Base-by-base conservation (phyloP, 2,329 filamentous ascomycete genomes). In the Coleophoma crateriformis region DNA sequence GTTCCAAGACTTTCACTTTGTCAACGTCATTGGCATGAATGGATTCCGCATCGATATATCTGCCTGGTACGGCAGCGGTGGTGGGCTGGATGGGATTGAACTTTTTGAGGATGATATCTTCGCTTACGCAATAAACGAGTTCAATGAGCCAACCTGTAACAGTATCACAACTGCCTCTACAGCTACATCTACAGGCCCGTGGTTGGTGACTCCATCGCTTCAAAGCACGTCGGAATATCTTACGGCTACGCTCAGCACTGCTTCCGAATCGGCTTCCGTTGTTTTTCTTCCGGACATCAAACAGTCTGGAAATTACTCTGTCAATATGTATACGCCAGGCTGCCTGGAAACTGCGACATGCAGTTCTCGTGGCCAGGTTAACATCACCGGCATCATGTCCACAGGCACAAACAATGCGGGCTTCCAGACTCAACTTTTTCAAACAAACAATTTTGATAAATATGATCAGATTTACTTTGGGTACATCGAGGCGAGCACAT, bases 381-480 rank as follows among this genome's bases (percentile, higher is more conserved):
- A 90, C 58, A 76, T 99, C 47, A 92, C 87, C 1, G 88, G 84
- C 33, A 77, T 76, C 20, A 83, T 94, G 73, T 78, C 82, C 3
- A 70, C 73, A 58, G 61, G 75, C 63, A 61, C 69, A 49, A 63
- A 68, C 59, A 54, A 55, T 46, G 64, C 67, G 34, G 73, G 79
- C 5, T 75, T 84, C 50, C 76, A 80, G 27, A 81, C 76, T 1
- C 77, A 79, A 0, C 71, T 96, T 7, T 95, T 80, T 64, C 94
- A 99, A 68, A 96, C 91, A 15, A 99, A 99, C 70, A 80, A 95
- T 65, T 95, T 85, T 66, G 92, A 97, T 73, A 99, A 99, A 68
- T 97, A 95, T 63, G 94, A 99, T 64, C 84, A 88, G 58, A 84
- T 99, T 51, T 96, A 90, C 69, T 87, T 85, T 57, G 94, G 91